A percentile compares a stretch with the other conserved stretches of the same genome.
Conservation (phyloP, 352 stramenopile genomes). For the Phytophthora lateralis region DNA sequence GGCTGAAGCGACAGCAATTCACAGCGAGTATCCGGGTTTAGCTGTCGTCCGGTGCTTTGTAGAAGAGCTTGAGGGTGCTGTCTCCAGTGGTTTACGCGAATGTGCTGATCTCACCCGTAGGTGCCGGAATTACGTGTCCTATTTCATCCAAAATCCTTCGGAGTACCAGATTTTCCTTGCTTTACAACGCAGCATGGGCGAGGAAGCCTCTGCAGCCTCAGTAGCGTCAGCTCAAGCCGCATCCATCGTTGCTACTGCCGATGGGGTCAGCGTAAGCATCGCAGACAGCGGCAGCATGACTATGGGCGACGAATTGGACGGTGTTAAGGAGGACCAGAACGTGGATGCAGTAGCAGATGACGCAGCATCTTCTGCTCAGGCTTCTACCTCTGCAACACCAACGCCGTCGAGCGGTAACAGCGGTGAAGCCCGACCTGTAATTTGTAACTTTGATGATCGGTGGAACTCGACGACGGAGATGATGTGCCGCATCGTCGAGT, state of each 20-base stretch:
- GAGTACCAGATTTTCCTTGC: slow-evolving; percentile 86
- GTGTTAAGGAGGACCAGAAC: slow-evolving; percentile 18
- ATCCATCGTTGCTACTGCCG: slow-evolving; percentile 30
- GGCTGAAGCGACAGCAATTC: slow-evolving; percentile 46
- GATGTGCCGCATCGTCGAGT: slow-evolving; percentile 80
- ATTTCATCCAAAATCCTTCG: slow-evolving; percentile 84
- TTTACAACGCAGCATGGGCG: slow-evolving; percentile 65
- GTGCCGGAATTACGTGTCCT: slow-evolving; percentile 82
- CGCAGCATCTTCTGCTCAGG: slow-evolving; percentile 7
- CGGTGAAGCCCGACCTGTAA: slow-evolving; percentile 59
- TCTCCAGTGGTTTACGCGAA: slow-evolving; percentile 61
- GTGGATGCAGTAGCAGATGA: slow-evolving; percentile 19
- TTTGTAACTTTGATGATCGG: slow-evolving; percentile 76
- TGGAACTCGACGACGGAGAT: slow-evolving; percentile 84
- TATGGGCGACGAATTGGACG: slow-evolving; percentile 25
- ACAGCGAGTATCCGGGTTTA: slow-evolving; percentile 70
- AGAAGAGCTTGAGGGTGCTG: slow-evolving; percentile 57
- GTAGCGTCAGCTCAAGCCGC: slow-evolving; percentile 24
- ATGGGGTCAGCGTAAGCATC: slow-evolving; percentile 37
- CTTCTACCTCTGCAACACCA: not conserved
- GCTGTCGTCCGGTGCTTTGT: slow-evolving; percentile 76
- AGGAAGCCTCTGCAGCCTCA: slow-evolving; percentile 39
- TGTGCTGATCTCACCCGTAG: slow-evolving; percentile 64
- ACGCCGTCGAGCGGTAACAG: slow-evolving; percentile 4
- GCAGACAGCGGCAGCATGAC: slow-evolving; percentile 21